phyloP scores from a whole-genome alignment of 768 basidiomycete genomes.

The Chalciporus piperatus region DNA sequence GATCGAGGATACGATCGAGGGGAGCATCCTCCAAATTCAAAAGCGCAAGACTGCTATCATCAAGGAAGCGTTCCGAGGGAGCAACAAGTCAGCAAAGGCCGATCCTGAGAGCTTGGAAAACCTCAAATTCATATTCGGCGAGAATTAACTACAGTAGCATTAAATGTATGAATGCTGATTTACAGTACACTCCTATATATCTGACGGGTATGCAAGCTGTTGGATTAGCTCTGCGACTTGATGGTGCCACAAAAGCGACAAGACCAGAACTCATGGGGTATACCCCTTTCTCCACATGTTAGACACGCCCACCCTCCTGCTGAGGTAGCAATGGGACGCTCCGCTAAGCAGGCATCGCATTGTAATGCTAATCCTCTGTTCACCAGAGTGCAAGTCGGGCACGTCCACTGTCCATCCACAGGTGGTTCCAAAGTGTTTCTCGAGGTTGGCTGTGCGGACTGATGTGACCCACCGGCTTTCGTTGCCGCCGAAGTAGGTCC shows the following conservation, averaged over 20 bases:
- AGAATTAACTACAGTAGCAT: slow-evolving; percentile 2
- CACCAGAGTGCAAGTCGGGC: slow-evolving; percentile 61
- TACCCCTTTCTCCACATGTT: slow-evolving; percentile 60
- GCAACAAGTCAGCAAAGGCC: slow-evolving; percentile 38
- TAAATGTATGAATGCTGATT: not conserved
- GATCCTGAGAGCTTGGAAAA: slow-evolving; percentile 79
- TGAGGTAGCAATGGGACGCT: slow-evolving; percentile 35
- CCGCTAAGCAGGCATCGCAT: slow-evolving; percentile 59
- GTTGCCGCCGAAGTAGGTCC: not conserved
- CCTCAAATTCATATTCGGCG: slow-evolving; percentile 43
- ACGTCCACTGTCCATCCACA: slow-evolving; percentile 44
- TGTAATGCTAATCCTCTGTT: slow-evolving; percentile 48
- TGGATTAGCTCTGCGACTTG: slow-evolving; percentile 39
- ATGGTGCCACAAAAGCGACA: slow-evolving; percentile 71
- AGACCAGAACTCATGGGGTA: slow-evolving; percentile 68
- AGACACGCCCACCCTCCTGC: slow-evolving; percentile 64
- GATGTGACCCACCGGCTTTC: slow-evolving; percentile 1
- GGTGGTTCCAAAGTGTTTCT: not conserved
- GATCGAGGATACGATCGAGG: slow-evolving; percentile 76
- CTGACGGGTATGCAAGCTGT: not conserved
- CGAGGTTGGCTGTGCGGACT: not conserved
- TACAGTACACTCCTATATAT: not conserved
- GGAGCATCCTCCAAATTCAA: slow-evolving; percentile 77
- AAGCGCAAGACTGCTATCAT: slow-evolving; percentile 85
- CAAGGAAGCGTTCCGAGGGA: slow-evolving; percentile 76